These are phyloP conservation scores for Candida michaelii DNA, from an alignment of 805 yeast species.

Conservation along the genomic window DNA sequence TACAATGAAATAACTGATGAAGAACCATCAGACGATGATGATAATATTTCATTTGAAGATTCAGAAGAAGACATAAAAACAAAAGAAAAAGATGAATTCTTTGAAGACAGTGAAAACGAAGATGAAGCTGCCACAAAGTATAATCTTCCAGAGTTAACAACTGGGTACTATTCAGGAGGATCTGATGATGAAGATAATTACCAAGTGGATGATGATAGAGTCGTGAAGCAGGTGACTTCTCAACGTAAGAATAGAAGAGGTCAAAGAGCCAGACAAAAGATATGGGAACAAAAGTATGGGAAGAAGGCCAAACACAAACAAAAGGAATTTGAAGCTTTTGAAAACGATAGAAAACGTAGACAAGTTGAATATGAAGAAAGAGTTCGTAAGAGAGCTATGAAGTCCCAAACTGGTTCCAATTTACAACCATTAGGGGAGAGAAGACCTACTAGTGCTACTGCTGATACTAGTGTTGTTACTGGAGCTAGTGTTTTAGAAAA, in stretches of 20 bases:
- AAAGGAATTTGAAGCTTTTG: slow-evolving; percentile 56
- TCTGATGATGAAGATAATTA: slow-evolving; percentile 60
- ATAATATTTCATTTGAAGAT: slow-evolving; percentile 17
- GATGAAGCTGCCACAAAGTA: slow-evolving; percentile 20
- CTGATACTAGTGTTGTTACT: no score
- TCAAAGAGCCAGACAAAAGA: slow-evolving; percentile 93
- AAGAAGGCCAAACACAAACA: slow-evolving; percentile 77
- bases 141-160: slow-evolving; percentile 64
- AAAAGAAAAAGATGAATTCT: slow-evolving; percentile 36
- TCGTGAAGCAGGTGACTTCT: slow-evolving; percentile 52
- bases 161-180: slow-evolving; percentile 86
- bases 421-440: slow-evolving; percentile 41
- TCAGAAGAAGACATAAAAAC: slow-evolving; percentile 17
- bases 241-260: slow-evolving; percentile 89
- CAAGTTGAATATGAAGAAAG: slow-evolving; percentile 72
- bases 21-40: slow-evolving; percentile 44
- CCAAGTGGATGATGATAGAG: slow-evolving; percentile 43
- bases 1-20: slow-evolving; percentile 68
- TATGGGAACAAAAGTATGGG: slow-evolving; percentile 94
- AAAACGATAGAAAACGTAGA: slow-evolving; percentile 56
- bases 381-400: slow-evolving; percentile 62
- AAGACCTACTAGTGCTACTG: slow-evolving; percentile 14
- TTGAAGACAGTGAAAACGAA: slow-evolving; percentile 15
- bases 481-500: no score
- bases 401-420: slow-evolving; percentile 43